phyloP scores from a whole-genome alignment of 345 rosid genomes.

The Ceriops tagal region DNA sequence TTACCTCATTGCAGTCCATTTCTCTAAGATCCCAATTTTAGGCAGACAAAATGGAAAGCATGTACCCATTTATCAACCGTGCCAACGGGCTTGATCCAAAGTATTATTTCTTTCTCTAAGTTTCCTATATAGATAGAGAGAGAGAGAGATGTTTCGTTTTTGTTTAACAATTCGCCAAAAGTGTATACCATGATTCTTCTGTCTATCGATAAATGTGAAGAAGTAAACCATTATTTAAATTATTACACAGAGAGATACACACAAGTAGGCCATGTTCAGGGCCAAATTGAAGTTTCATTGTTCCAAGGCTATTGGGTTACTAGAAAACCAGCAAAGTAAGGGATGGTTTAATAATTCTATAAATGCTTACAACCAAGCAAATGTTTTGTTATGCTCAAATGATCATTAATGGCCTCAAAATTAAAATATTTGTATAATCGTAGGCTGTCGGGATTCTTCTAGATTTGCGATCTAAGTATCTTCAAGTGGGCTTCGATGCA shows the following conservation, averaged over 20 bases:
- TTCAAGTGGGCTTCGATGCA: slow-evolving; percentile 16
- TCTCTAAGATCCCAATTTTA: too few relatives aligned
- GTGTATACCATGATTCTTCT: too few relatives aligned
- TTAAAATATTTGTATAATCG: background rate
- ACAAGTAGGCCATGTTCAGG: slow-evolving; percentile 41
- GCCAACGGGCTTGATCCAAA: too few relatives aligned
- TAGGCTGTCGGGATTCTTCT: slow-evolving; percentile 14
- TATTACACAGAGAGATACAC: background rate
- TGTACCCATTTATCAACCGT: too few relatives aligned
- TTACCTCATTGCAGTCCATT: too few relatives aligned
- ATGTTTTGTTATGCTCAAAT: background rate
- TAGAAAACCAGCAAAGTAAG: slow-evolving; percentile 1
- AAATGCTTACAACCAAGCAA: slow-evolving; percentile 10
- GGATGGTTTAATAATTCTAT: slow-evolving; percentile 3
- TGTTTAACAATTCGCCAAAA: too few relatives aligned
- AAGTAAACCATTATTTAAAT: too few relatives aligned
- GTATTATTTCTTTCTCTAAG: too few relatives aligned
- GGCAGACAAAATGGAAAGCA: too few relatives aligned
- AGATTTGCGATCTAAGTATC: slow-evolving; percentile 14
- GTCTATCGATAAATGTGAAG: too few relatives aligned
- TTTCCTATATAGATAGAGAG: too few relatives aligned
- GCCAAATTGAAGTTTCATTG: background rate
- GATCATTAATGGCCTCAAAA: slow-evolving; percentile 8
- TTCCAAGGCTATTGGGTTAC: slow-evolving; percentile 22
- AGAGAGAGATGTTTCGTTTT: too few relatives aligned